Conservation (phyloP, 345 rosid species). For the Geranium rotundifolium region DNA sequence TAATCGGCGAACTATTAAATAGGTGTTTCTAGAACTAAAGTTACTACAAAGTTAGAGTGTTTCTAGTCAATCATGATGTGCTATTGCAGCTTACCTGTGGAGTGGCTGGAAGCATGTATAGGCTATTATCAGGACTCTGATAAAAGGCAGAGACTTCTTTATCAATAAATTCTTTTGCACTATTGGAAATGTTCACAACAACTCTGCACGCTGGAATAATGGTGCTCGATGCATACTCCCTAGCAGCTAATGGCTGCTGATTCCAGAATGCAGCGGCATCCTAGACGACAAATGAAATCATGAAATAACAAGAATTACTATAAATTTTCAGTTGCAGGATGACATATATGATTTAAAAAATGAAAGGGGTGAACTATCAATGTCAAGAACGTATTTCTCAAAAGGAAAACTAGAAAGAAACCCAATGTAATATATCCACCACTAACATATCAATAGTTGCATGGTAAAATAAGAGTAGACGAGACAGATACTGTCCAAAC, state of each 20-base stretch:
- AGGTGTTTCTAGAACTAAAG: no score
- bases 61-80: not conserved
- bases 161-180: constrained; percentile 69
- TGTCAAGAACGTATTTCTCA: no score
- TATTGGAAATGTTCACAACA: constrained; percentile 59
- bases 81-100: constrained; percentile 53
- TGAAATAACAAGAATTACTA: not conserved
- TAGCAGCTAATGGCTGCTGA: constrained; percentile 76
- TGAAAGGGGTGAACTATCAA: no score
- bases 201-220: constrained; percentile 69
- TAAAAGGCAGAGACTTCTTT: constrained; percentile 79
- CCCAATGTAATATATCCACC: no score
- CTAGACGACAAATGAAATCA: constrained; percentile 24
- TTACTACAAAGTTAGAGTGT: not conserved
- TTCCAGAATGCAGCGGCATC: constrained; percentile 83
- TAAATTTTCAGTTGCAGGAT: not conserved
- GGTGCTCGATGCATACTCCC: constrained; percentile 78
- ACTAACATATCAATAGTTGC: no score
- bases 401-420: no score
- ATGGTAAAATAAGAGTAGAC: no score
- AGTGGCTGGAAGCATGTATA: constrained; percentile 86
- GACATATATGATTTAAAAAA: no score
- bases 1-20: no score
- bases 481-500: no score
- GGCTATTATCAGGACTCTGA: constrained; percentile 73